phyloP scores from a whole-genome alignment of 352 stramenopile genomes.

The Pythium brassicae region DNA sequence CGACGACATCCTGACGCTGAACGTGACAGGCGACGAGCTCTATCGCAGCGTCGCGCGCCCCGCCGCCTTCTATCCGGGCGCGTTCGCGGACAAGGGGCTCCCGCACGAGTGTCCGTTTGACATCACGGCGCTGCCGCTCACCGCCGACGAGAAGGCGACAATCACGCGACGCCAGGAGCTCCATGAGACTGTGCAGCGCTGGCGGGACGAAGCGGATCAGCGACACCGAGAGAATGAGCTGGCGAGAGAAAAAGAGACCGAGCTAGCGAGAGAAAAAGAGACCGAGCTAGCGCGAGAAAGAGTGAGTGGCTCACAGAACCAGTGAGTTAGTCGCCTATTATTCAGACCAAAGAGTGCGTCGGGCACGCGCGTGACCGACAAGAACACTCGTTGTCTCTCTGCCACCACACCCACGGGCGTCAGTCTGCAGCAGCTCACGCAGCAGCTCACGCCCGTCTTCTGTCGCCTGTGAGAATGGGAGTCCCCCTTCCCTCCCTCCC shows the following conservation, averaged over 20 bases:
- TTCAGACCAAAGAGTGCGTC: no score
- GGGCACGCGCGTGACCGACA: no score
- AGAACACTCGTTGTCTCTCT: no score
- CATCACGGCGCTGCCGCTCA: constrained; percentile 37
- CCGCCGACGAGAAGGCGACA: constrained; percentile 25
- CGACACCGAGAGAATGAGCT: no score
- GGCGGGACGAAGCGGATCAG: constrained; percentile 11
- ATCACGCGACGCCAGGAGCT: constrained; percentile 45
- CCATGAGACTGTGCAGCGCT: constrained; percentile 29
- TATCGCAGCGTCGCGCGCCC: constrained; percentile 44
- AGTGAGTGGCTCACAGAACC: no score
- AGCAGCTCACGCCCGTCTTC: no score
- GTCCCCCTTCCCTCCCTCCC: no score
- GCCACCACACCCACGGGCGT: neutral
- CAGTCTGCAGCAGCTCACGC: no score
- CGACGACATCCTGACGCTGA: constrained; percentile 50
- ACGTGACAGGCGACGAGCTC: constrained; percentile 34
- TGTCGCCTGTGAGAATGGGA: neutral
- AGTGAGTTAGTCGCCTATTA: no score
- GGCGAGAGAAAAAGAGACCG: no score
- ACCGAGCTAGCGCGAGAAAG: no score
- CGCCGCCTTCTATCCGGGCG: constrained; percentile 48
- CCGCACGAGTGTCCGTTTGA: constrained; percentile 55
- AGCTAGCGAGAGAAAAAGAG: no score
- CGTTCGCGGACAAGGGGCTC: constrained; percentile 32